Evolutionary conservation across 345 rosid species (phyloP), one percentile per base, ranked within the genome.

Genomic region (Hibiscus trionum): DNA sequence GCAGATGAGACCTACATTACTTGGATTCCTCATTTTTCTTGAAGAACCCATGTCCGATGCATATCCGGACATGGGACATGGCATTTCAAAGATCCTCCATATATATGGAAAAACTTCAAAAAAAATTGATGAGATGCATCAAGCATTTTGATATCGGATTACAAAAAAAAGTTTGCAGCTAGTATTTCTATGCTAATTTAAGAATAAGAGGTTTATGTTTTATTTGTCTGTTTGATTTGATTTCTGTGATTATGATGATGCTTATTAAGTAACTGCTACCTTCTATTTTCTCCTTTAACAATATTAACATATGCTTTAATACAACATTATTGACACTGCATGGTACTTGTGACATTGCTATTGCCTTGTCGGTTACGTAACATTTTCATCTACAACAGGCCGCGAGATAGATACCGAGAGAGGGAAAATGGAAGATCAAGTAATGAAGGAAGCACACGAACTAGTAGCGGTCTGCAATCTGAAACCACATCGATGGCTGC

Each of bases 351-450:
- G 12, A 65, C 33, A 21, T 39, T 64, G 69, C 47, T 42, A 31
- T 10, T 46, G 49, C 12, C 49, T 46, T 49, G 4, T 24, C 24
- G 33, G 4, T 61, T 26, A 4, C 21, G 3, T 68, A 66, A 24
- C 73, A 50, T 72, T 49, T 74, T 19, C 42, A 61, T 69, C 26
- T 81, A 63, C 86, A 87, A 85, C 55, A 80, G 97, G 64, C 76
- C 86, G 12, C 84, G 96, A 59, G 96, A 90, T 15, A 85, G 92
- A 75, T 87, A 75, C 70, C 89, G 94, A 3, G 97, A 88, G 73
- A 87, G 97, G 79, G 97, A 88, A 66, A 87, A 88, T 42, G 91
- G 86, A 70, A 85, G 94, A 78, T 62, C 85, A 10, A 78, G 79
- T 44, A 77, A 75, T 59, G 94, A 88, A 81, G 89, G 83, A 46